Percentiles rank a stretch among this genome's conserved stretches.
Evolutionary conservation across 1,284 basidiomycete genomes (phyloP).

Genomic region (Ganoderma lucidum): DNA sequence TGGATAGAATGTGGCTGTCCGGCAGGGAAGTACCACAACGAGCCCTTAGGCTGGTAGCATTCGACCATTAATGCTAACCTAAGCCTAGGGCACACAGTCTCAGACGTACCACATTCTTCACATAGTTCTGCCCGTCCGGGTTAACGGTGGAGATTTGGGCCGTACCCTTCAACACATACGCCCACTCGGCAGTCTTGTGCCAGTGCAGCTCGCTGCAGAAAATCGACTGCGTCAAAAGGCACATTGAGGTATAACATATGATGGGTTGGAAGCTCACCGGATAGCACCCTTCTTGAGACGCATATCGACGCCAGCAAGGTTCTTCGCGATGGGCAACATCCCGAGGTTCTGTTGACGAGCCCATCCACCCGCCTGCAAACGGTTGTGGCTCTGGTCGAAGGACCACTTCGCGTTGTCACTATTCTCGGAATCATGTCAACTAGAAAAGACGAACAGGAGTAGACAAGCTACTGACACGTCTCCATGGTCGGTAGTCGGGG

Average conservation of each 20-base stretch:
- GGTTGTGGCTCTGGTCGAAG: slow-evolving; percentile 73
- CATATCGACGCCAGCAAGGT: slow-evolving; percentile 77
- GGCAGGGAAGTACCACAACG: slow-evolving; percentile 73
- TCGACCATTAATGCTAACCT: not conserved
- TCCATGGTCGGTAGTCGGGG: slow-evolving; percentile 73
- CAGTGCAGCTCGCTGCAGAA: slow-evolving; percentile 71
- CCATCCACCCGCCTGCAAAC: slow-evolving; percentile 78
- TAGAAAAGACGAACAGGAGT: not conserved
- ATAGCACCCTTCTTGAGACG: slow-evolving; percentile 70
- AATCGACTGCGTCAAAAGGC: not conserved
- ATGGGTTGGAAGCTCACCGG: slow-evolving; percentile 49
- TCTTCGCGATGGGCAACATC: slow-evolving; percentile 65
- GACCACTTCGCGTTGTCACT: slow-evolving; percentile 77
- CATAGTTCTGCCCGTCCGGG: slow-evolving; percentile 66
- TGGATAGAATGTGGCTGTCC: slow-evolving; percentile 62
- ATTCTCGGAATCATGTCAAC: not conserved
- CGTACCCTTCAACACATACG: slow-evolving; percentile 70
- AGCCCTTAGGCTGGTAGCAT: slow-evolving; percentile 41
- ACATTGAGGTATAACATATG: not conserved
- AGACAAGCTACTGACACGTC: slow-evolving; percentile 55
- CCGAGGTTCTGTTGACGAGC: slow-evolving; percentile 69
- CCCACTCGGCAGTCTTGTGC: slow-evolving; percentile 80
- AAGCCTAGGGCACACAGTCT: not conserved
- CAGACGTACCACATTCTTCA: slow-evolving; percentile 53
- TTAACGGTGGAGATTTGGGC: slow-evolving; percentile 71